These are phyloP conservation scores for Vanderwaltozyma tropicalis DNA, from an alignment of 805 yeast species.

Conservation along the genomic window DNA sequence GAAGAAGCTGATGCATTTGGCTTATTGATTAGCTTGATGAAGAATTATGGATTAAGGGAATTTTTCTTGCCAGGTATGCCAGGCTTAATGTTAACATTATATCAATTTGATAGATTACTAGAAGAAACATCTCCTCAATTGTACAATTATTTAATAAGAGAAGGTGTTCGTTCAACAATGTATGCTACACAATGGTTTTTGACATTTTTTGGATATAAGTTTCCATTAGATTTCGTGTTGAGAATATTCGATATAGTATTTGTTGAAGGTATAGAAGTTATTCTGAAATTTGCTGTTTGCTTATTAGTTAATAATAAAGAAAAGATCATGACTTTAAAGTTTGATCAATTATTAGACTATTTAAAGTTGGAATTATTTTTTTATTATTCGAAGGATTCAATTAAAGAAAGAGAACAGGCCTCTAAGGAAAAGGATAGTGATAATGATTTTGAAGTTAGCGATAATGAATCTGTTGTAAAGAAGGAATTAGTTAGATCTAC, in stretches of 20 bases:
- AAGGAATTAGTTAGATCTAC: conserved; percentile 8
- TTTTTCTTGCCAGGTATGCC: conserved; percentile 86
- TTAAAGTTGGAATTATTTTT: conserved; percentile 74
- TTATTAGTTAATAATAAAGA: conserved; percentile 61
- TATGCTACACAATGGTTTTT: conserved; percentile 97
- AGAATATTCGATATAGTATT: conserved; percentile 81
- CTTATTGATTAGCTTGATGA: conserved; percentile 71
- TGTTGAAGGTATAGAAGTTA: conserved; percentile 83
- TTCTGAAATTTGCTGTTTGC: conserved; percentile 75
- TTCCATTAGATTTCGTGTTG: conserved; percentile 80
- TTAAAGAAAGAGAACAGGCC: conserved; percentile 7
- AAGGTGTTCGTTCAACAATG: conserved; percentile 88
- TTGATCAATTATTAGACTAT: conserved; percentile 68
- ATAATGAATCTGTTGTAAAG: conserved; percentile 9
- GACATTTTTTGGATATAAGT: conserved; percentile 88
- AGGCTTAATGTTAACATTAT: conserved; percentile 72
- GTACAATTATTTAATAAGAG: conserved; percentile 65
- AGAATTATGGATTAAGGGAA: conserved; percentile 67
- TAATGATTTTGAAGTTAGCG: conserved; percentile 2
- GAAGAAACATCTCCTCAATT: conserved; percentile 69
- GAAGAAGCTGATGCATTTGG: conserved; percentile 77
- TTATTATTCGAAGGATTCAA: conserved; percentile 41
- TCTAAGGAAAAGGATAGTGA: conserved; percentile 13
- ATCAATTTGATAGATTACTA: conserved; percentile 81
- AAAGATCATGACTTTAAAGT: conserved; percentile 47